Conservation (phyloP, 768 basidiomycete genomes). For the Trametopsis cervina region DNA sequence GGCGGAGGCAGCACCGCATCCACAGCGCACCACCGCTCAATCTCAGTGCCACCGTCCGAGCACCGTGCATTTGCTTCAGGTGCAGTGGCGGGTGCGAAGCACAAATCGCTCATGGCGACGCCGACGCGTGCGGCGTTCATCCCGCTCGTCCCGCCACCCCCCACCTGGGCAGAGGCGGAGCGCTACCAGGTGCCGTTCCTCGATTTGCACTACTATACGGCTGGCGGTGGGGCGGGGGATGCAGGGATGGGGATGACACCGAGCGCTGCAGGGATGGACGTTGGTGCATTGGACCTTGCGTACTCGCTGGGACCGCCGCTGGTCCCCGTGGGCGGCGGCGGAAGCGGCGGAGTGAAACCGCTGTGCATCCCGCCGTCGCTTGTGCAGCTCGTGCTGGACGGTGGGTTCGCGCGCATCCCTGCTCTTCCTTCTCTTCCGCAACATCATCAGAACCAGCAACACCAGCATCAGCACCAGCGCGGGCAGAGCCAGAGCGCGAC, state of each 20-base stretch:
- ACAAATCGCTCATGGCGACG: conserved; percentile 18
- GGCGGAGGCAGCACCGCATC: too few species aligned
- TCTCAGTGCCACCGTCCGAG: conserved; percentile 52
- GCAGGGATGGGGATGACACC: background rate
- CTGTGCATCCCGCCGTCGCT: conserved; percentile 28
- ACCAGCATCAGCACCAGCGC: conserved; percentile 44
- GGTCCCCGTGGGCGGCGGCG: background rate
- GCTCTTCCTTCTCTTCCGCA: conserved; percentile 16
- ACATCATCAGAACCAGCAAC: too few species aligned
- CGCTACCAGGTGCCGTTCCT: conserved; percentile 58
- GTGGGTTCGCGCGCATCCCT: background rate
- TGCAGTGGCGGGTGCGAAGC: conserved; percentile 22
- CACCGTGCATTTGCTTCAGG: conserved; percentile 35
- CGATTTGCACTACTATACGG: conserved; percentile 63
- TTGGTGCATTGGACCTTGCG: conserved; percentile 44
- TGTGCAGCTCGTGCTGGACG: conserved; percentile 17
- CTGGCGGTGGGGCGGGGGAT: background rate
- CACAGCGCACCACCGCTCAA: conserved; percentile 28
- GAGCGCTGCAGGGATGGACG: conserved; percentile 11
- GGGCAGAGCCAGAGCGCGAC: too few species aligned
- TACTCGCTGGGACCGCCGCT: conserved; percentile 29
- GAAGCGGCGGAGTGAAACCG: conserved; percentile 23
- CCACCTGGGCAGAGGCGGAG: conserved; percentile 23
- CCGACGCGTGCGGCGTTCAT: conserved; percentile 10
- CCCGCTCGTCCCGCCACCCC: background rate